Percentiles rank a stretch among this genome's conserved stretches.
These are phyloP conservation scores for Talaromyces sp. DNA, from an alignment of 2,329 filamentous ascomycete species.

Conservation along the genomic window DNA sequence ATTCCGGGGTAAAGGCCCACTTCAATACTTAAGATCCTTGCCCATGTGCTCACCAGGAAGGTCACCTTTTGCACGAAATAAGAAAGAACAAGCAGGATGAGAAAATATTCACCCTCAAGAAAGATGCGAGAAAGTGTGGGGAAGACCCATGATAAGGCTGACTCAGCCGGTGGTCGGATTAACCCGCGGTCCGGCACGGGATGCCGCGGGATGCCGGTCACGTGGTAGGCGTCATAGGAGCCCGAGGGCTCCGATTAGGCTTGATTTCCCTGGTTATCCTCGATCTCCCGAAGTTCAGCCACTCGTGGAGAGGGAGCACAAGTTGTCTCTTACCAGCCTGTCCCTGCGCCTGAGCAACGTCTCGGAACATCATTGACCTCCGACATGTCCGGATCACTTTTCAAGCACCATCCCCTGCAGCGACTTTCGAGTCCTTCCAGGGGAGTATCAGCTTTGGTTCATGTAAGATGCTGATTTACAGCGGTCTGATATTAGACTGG, in stretches of 20 bases:
- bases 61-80: not conserved
- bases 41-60: conserved; percentile 3
- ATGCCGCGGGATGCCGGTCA: conserved; percentile 24
- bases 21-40: not conserved
- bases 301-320: not conserved
- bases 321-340: not conserved
- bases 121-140: conserved; percentile 27
- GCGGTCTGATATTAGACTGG: not conserved
- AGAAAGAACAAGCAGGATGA: conserved; percentile 1
- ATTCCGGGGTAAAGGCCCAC: conserved; percentile 10
- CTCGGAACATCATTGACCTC: not conserved
- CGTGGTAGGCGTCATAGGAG: conserved; percentile 20
- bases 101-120: not conserved
- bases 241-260: conserved; percentile 1
- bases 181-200: conserved; percentile 14
- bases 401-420: conserved; percentile 47
- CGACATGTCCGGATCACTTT: conserved; percentile 22
- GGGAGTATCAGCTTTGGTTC: conserved; percentile 46
- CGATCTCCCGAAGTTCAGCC: not conserved
- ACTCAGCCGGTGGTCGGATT: conserved; percentile 21
- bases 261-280: not conserved
- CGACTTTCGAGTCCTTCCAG: conserved; percentile 46
- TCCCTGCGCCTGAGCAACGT: too few relatives aligned
- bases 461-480: conserved; percentile 34
- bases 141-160: conserved; percentile 24